Conservation (phyloP, 805 yeast genomes). For the Lachancea meyersii region DNA sequence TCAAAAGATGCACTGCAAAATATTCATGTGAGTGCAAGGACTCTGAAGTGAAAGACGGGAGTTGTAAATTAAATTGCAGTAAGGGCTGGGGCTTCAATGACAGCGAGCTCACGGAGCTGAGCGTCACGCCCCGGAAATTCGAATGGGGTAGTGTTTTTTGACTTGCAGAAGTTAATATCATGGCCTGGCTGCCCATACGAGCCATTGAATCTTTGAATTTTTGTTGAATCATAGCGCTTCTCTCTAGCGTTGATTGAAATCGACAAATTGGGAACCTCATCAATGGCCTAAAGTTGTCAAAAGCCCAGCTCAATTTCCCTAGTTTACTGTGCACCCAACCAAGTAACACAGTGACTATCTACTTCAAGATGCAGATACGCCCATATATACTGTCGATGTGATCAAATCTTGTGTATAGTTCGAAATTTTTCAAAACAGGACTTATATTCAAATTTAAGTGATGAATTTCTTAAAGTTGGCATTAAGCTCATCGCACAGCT, state of each 20-base stretch:
- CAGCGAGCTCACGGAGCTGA: slow-evolving; percentile 80
- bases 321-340: too few relatives aligned
- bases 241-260: slow-evolving; percentile 12
- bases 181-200: slow-evolving; percentile 46
- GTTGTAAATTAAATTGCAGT: slow-evolving; percentile 77
- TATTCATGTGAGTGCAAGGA: slow-evolving; percentile 50
- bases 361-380: too few relatives aligned
- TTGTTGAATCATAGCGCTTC: slow-evolving; percentile 17
- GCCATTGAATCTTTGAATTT: slow-evolving; percentile 39
- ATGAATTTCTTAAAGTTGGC: neutral
- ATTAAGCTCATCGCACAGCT: too few relatives aligned
- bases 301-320: too few relatives aligned
- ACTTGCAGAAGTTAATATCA: slow-evolving; percentile 52
- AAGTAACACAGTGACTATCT: too few relatives aligned
- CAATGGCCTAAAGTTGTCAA: too few relatives aligned
- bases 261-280: slow-evolving; percentile 11
- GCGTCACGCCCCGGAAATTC: slow-evolving; percentile 57
- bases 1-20: slow-evolving; percentile 71
- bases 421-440: neutral
- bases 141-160: slow-evolving; percentile 17
- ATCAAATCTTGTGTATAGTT: too few relatives aligned
- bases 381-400: too few relatives aligned
- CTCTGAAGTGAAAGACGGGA: slow-evolving; percentile 76
- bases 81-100: slow-evolving; percentile 73
- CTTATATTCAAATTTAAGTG: neutral